Conservation (phyloP, 129 eudicot genomes). For the Flaveria ramosissima region DNA sequence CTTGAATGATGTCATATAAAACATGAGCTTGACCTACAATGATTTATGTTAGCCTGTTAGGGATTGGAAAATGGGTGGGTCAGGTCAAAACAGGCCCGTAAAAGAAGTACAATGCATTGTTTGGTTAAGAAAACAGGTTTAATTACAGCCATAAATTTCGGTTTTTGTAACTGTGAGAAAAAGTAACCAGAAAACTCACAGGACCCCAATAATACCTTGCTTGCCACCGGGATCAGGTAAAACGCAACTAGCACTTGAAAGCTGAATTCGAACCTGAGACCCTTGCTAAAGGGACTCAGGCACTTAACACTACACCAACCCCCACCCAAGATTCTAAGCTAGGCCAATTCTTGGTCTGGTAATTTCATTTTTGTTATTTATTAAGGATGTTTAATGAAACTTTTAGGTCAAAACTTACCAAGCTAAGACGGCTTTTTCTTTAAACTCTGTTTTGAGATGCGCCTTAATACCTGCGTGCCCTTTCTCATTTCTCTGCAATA, state of each 20-base stretch:
- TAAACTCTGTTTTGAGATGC: slow-evolving; percentile 58
- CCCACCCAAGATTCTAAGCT: neutral
- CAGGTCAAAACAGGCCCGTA: neutral
- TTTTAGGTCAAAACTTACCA: slow-evolving; percentile 33
- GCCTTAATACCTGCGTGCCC: slow-evolving; percentile 67
- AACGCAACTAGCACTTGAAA: neutral
- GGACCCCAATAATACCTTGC: neutral
- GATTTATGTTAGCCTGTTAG: neutral
- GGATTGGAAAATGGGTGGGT: neutral
- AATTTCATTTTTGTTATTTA: neutral
- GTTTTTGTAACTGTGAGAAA: neutral
- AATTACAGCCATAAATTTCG: neutral
- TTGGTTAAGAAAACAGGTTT: neutral
- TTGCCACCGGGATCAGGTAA: neutral
- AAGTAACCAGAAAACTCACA: neutral
- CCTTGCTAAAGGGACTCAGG: neutral
- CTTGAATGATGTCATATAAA: slow-evolving; percentile 4
- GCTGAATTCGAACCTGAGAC: neutral
- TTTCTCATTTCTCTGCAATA: slow-evolving; percentile 69
- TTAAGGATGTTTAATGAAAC: neutral
- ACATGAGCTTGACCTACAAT: slow-evolving; percentile 34
- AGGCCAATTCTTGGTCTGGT: neutral
- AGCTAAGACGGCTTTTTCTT: slow-evolving; percentile 74
- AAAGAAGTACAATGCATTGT: neutral
- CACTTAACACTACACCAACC: neutral